Conservation (phyloP, 2,329 filamentous ascomycete genomes). For the Gliomastix tumulicola region DNA sequence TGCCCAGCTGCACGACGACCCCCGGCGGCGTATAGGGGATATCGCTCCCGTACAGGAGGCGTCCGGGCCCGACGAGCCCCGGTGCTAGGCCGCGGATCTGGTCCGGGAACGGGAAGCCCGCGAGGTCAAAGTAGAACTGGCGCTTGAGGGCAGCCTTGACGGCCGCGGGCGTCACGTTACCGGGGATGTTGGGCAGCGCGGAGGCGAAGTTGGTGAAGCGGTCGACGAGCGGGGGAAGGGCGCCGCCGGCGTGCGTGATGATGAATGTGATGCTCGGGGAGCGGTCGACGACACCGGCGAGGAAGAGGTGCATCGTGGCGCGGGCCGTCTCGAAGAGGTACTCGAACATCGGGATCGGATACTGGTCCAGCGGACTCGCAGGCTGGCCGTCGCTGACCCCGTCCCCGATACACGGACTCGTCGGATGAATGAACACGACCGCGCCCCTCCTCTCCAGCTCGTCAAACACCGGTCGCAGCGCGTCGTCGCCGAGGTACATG, state of each 20-base stretch:
- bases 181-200: neutral
- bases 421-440: constrained; percentile 48
- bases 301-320: constrained; percentile 8
- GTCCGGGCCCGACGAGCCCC: constrained; percentile 7
- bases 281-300: constrained; percentile 8
- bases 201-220: constrained; percentile 2
- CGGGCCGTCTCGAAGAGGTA: constrained; percentile 14
- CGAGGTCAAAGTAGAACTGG: constrained; percentile 16
- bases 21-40: constrained; percentile 11
- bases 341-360: constrained; percentile 11
- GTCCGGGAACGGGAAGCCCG: constrained; percentile 11
- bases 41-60: constrained; percentile 12
- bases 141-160: constrained; percentile 7
- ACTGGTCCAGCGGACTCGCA: constrained; percentile 6
- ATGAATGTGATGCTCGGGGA: constrained; percentile 15
- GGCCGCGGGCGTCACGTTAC: constrained; percentile 20
- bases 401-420: constrained; percentile 28
- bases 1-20: neutral
- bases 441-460: constrained; percentile 37
- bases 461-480: constrained; percentile 37
- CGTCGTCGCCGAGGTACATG: constrained; percentile 39
- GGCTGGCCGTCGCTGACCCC: neutral
- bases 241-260: constrained; percentile 15
- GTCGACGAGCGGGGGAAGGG: constrained; percentile 13
- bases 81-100: neutral